Evolutionary conservation across 2,329 filamentous ascomycete genomes (phyloP), one percentile per base, ranked within the genome.

Genomic region (Exserohilum turcica): DNA sequence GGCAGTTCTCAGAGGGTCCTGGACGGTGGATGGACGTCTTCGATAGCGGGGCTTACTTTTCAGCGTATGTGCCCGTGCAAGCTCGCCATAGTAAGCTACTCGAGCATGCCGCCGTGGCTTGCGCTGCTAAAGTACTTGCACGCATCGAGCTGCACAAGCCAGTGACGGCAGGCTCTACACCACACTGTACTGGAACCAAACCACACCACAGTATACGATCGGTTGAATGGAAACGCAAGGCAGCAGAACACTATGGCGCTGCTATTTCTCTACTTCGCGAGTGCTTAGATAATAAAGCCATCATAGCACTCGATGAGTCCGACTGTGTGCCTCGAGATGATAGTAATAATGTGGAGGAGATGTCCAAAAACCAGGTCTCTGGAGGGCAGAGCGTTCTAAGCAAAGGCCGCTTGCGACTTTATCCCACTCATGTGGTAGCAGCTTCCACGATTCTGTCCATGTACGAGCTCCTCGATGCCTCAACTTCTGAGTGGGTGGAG

Each of bases 401-500:
- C n/a, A n/a, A n/a, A n/a, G n/a, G n/a, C n/a, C n/a, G n/a, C n/a
- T n/a, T n/a, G n/a, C n/a, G n/a, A n/a, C n/a, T n/a, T n/a, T n/a
- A n/a, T n/a, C n/a, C n/a, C 56, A 35, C 66, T 61, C 31, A 77
- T 77, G 42, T 74, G 79, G 52, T 88, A 18, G 84, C 85, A 8
- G 85, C 86, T 2, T 85, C 85, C 2, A 85, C 86, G 0, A 87
- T 89, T 12, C 71, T 89, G 2, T 88, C 85, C 53, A 82, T 86
- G 0, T 88, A 88, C 64, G 86, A 89, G 58, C 84, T 87, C 53
- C 75, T 88, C 13, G 85, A 88, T 66, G 83, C 84, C 1, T 86
- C 84, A 1, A 82, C 81, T 2, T 78, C 79, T 0, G 85, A 85
- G 16, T 89, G 85, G 85, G 80, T 82, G 28, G 78, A 84, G 3